Base-by-base conservation (phyloP, 352 stramenopile species). In the Plasmopara muralis region DNA sequence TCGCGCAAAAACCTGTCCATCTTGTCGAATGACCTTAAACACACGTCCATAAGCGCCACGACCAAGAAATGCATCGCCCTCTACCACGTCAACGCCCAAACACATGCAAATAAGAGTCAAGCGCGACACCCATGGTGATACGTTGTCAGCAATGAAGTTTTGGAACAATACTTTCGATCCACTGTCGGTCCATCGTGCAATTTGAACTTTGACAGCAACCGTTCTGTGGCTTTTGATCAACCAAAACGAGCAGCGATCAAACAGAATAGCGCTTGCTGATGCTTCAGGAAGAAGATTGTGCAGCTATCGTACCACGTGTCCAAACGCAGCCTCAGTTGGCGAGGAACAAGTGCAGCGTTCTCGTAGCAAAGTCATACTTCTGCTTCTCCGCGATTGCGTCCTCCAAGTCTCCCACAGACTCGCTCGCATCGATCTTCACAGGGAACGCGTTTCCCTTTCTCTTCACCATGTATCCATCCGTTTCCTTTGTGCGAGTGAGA, bases 11-110 rank as follows among this genome's bases (percentile, higher is more conserved):
- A 35, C 20, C 12, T 47, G 3, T 6, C 42, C 42, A 47, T 35
- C 42, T 20, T 18, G 20, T 25, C 42, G 5, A 37, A 47, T 37
- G 8, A 47, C 42, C 13, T 18, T 47, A 47, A 47, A 47, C 5
- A 47, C 42, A 8, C 42, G 25, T 20, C 42, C 42, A 47, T 37
- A 10, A 10, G 42, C 25, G 25, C 42, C 42, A 35, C 42, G 42
- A 14, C 42, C 42, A 18, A 47, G 42, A 47, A 47, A 47, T 18
- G 25, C 42, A 47, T 47, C 42, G 14, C 42, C 42, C 25, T 47
- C 42, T 13, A 47, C 42, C 42, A 47, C 42, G 16, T 47, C 25
- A 47, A 47, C 42, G 18, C 42, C 42, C 42, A 47, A 37, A 13
- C 5, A 47, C 4, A 5, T 9, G 20, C 42, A 47, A 6, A 18